These are phyloP conservation scores for Spatholobus suberectus DNA, from an alignment of 306 rosid genomes.

Conservation along the genomic window DNA sequence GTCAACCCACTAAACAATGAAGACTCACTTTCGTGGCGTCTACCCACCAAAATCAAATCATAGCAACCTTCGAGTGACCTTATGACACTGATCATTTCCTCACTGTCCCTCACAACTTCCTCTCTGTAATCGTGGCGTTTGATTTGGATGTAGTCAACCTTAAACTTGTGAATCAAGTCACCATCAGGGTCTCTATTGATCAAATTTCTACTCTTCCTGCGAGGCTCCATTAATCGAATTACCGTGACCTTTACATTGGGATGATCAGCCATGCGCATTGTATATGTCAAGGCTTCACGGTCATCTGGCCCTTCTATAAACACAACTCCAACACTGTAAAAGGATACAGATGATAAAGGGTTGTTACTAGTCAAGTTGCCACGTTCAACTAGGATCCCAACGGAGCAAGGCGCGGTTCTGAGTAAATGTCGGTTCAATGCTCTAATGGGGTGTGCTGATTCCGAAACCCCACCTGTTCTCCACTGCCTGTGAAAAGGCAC, in stretches of 20 bases:
- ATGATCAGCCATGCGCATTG: slow-evolving; percentile 55
- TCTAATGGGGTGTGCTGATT: slow-evolving; percentile 31
- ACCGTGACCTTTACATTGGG: slow-evolving; percentile 47
- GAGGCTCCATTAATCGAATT: slow-evolving; percentile 30
- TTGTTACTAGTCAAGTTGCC: neutral
- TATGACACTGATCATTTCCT: slow-evolving; percentile 51
- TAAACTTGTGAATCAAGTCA: slow-evolving; percentile 46
- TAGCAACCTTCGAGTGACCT: slow-evolving; percentile 43
- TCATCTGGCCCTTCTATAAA: slow-evolving; percentile 71
- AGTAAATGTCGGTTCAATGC: slow-evolving; percentile 61
- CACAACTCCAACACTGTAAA: slow-evolving; percentile 47
- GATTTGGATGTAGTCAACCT: neutral
- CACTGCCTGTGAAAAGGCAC: slow-evolving; percentile 60
- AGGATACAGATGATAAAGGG: neutral
- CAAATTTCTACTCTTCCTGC: neutral
- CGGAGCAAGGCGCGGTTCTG: neutral
- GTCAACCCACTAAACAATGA: slow-evolving; percentile 49
- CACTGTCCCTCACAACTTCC: slow-evolving; percentile 46
- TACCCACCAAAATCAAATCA: slow-evolving; percentile 63
- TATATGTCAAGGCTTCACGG: slow-evolving; percentile 62
- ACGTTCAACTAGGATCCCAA: slow-evolving; percentile 59
- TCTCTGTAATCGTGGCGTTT: slow-evolving; percentile 50
- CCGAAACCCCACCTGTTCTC: neutral
- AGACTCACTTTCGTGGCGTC: slow-evolving; percentile 53
- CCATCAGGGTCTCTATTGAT: slow-evolving; percentile 19